phyloP scores from a whole-genome alignment of 164 flowering plant species.

The Nelumbo lutea region DNA sequence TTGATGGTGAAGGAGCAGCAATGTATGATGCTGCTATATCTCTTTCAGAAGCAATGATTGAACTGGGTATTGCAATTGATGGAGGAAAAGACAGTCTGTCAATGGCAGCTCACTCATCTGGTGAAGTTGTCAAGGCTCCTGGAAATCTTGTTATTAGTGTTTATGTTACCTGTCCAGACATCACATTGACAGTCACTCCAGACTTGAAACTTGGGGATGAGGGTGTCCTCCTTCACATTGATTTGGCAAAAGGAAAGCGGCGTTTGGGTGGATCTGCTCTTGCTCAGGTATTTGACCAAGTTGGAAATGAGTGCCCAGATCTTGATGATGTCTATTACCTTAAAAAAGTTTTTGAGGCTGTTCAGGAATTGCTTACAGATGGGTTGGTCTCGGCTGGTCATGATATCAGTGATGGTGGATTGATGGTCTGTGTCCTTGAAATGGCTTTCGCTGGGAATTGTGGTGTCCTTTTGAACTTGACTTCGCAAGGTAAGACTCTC shows the following conservation, averaged over 20 bases:
- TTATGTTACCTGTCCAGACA: constrained; percentile 89
- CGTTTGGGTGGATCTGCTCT: constrained; percentile 96
- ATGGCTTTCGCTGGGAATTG: constrained; percentile 99
- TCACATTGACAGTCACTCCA: constrained; percentile 89
- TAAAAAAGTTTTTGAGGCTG: constrained; percentile 57
- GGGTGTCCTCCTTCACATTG: constrained; percentile 80
- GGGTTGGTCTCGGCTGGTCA: constrained; percentile 86
- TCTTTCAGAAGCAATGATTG: constrained; percentile 84
- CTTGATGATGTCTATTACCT: constrained; percentile 81
- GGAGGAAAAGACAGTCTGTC: constrained; percentile 98
- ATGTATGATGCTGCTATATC: constrained; percentile 95
- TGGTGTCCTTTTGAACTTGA: constrained; percentile 58
- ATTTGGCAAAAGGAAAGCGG: constrained; percentile 77
- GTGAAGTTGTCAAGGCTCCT: constrained; percentile 92
- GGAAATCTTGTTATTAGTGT: constrained; percentile 89
- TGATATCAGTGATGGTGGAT: constrained; percentile 94
- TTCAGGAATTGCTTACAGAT: constrained; percentile 59
- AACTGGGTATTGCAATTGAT: constrained; percentile 92
- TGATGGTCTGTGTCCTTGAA: constrained; percentile 60
- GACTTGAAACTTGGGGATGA: constrained; percentile 79
- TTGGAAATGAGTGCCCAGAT: constrained; percentile 87
- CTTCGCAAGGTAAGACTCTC: constrained; percentile 42
- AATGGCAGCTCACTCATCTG: constrained; percentile 83
- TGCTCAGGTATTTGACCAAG: constrained; percentile 81
- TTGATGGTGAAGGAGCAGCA: constrained; percentile 92